Percentiles rank a stretch among this genome's conserved stretches.
Conservation (phyloP, 2,329 filamentous ascomycete genomes). For the Alternaria gaisen region DNA sequence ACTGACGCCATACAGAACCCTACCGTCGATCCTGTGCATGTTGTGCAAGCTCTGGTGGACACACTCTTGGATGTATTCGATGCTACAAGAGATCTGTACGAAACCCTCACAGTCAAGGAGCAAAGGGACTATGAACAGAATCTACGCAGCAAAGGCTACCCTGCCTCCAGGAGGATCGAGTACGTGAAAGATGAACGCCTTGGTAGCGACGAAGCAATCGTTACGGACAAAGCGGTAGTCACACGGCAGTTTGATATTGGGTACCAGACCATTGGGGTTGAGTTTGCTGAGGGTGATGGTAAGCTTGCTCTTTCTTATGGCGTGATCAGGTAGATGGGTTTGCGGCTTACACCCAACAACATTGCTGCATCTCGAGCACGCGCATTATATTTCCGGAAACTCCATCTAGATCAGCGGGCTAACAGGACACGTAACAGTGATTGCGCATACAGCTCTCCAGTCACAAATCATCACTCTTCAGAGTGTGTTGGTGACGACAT, state of each 20-base stretch:
- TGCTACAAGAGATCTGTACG: constrained; percentile 44
- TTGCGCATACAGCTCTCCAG: constrained; percentile 44
- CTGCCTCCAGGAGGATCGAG: constrained; percentile 35
- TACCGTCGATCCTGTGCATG: constrained; percentile 35
- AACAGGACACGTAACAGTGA: constrained; percentile 26
- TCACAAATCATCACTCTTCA: constrained; percentile 49
- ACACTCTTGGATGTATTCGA: constrained; percentile 48
- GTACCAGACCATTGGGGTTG: constrained; percentile 36
- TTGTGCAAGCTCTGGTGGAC: constrained; percentile 45
- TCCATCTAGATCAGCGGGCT: neutral
- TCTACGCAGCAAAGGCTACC: constrained; percentile 42
- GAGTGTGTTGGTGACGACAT: constrained; percentile 42
- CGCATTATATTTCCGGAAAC: neutral
- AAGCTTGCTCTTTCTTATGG: constrained; percentile 10
- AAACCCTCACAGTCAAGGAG: constrained; percentile 44
- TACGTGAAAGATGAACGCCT: constrained; percentile 39
- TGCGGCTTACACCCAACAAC: neutral
- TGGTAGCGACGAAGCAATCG: constrained; percentile 39
- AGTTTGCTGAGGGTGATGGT: constrained; percentile 48
- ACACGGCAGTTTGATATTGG: constrained; percentile 43
- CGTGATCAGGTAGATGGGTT: neutral
- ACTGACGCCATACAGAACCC: constrained; percentile 34
- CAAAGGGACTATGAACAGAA: constrained; percentile 43
- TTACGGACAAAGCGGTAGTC: constrained; percentile 46
- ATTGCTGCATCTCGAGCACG: neutral